Percentiles rank a stretch among this genome's conserved stretches.
Evolutionary conservation across 2,329 filamentous ascomycete genomes (phyloP).

Genomic region (Epichloe gansuensis): DNA sequence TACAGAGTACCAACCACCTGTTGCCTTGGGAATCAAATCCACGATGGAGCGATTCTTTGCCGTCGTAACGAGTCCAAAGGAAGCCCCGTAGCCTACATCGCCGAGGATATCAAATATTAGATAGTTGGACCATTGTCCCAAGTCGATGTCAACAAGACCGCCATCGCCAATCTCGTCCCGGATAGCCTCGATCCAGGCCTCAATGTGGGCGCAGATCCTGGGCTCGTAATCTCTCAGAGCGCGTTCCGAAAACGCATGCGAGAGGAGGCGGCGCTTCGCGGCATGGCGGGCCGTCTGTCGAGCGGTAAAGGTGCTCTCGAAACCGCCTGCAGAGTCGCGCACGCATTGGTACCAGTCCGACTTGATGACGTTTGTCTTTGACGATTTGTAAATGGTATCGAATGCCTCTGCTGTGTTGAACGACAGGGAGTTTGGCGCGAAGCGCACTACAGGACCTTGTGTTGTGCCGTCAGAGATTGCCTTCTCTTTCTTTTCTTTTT

Average conservation of each 20-base stretch:
- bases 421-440: slow-evolving; percentile 10
- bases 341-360: slow-evolving; percentile 12
- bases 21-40: slow-evolving; percentile 8
- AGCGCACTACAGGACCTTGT: slow-evolving; percentile 10
- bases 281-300: slow-evolving; percentile 10
- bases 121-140: slow-evolving; percentile 11
- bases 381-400: slow-evolving; percentile 9
- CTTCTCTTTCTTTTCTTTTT: too few relatives aligned
- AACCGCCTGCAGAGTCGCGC: slow-evolving; percentile 4
- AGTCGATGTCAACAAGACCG: slow-evolving; percentile 5
- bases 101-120: slow-evolving; percentile 13
- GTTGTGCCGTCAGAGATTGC: neutral
- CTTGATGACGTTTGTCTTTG: slow-evolving; percentile 12
- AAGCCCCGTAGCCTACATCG: slow-evolving; percentile 12
- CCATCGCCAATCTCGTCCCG: slow-evolving; percentile 6
- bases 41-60: slow-evolving; percentile 10
- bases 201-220: slow-evolving; percentile 8
- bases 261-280: neutral
- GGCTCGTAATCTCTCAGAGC: slow-evolving; percentile 2
- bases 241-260: slow-evolving; percentile 1
- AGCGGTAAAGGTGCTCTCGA: slow-evolving; percentile 9
- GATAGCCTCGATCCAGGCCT: slow-evolving; percentile 9
- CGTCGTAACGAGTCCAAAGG: slow-evolving; percentile 11
- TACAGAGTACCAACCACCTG: slow-evolving; percentile 9
- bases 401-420: slow-evolving; percentile 11